phyloP scores from a whole-genome alignment of 192 early-diverging fungal species.

The Entomortierella lignicola region DNA sequence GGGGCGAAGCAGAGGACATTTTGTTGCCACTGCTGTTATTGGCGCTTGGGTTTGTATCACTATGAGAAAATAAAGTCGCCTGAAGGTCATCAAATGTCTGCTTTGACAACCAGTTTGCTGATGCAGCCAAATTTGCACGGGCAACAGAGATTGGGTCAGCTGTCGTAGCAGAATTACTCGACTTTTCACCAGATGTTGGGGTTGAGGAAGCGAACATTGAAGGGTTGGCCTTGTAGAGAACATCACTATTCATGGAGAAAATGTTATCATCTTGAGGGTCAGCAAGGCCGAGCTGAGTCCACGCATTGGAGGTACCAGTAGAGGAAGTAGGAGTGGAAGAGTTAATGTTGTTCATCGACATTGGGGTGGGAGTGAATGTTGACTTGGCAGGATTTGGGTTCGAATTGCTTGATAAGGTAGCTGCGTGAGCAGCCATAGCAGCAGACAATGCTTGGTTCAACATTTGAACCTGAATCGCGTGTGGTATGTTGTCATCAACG shows the following conservation, averaged over 20 bases:
- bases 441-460: constrained; percentile 47
- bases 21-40: constrained; percentile 7
- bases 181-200: constrained; percentile 15
- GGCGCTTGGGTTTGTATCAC: background rate
- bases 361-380: background rate
- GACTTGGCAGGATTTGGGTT: constrained; percentile 1
- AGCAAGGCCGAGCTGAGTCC: constrained; percentile 33
- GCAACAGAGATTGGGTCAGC: constrained; percentile 14
- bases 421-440: constrained; percentile 38
- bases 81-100: constrained; percentile 46
- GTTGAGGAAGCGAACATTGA: constrained; percentile 15
- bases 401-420: constrained; percentile 1
- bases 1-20: constrained; percentile 31
- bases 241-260: constrained; percentile 45
- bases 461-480: constrained; percentile 43
- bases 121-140: constrained; percentile 10
- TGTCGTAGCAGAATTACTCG: background rate
- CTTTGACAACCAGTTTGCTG: constrained; percentile 33
- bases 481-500: constrained; percentile 44
- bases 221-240: constrained; percentile 30
- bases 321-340: constrained; percentile 19
- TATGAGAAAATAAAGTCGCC: constrained; percentile 24
- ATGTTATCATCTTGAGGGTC: constrained; percentile 49
- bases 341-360: constrained; percentile 9
- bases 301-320: constrained; percentile 23